Evolutionary conservation across 2,329 filamentous ascomycete species (phyloP).

Genomic region (Lithohypha guttulata): DNA sequence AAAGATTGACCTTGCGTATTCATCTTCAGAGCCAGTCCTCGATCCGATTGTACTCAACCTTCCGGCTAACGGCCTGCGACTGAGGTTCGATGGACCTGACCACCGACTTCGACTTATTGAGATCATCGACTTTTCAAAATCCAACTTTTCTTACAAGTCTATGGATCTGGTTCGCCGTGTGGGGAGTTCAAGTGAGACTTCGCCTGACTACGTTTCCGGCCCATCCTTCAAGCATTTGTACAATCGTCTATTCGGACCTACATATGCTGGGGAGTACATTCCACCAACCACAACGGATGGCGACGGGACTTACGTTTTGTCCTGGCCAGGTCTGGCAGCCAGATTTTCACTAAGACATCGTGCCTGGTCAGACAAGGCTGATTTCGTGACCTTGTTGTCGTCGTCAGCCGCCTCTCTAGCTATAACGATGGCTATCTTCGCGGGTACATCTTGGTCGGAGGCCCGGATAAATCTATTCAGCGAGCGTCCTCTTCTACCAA

Average conservation of each 20-base stretch:
- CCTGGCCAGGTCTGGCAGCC: slow-evolving; percentile 89
- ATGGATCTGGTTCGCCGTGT: slow-evolving; percentile 60
- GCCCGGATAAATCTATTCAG: slow-evolving; percentile 68
- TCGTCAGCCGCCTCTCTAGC: slow-evolving; percentile 66
- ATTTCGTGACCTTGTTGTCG: slow-evolving; percentile 78
- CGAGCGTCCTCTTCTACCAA: slow-evolving; percentile 60
- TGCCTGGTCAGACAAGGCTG: slow-evolving; percentile 60
- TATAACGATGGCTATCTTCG: slow-evolving; percentile 81
- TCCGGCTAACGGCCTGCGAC: slow-evolving; percentile 72
- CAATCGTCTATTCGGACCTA: slow-evolving; percentile 82
- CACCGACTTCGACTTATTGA: slow-evolving; percentile 87
- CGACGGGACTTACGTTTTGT: slow-evolving; percentile 73
- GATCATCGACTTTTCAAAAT: slow-evolving; percentile 79
- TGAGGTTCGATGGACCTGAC: slow-evolving; percentile 88
- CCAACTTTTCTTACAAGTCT: slow-evolving; percentile 68
- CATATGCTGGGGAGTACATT: slow-evolving; percentile 87
- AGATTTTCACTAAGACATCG: slow-evolving; percentile 69
- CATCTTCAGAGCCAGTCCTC: slow-evolving; percentile 59
- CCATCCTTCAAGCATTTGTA: slow-evolving; percentile 85
- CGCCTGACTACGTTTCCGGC: slow-evolving; percentile 38
- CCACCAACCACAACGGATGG: slow-evolving; percentile 46
- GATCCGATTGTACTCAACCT: slow-evolving; percentile 66
- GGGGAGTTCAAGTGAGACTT: slow-evolving; percentile 32
- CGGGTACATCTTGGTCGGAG: slow-evolving; percentile 81
- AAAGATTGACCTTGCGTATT: slow-evolving; percentile 72